Base-by-base conservation (phyloP, 2,329 filamentous ascomycete species). In the Cladosporium austrohemisphaericum region DNA sequence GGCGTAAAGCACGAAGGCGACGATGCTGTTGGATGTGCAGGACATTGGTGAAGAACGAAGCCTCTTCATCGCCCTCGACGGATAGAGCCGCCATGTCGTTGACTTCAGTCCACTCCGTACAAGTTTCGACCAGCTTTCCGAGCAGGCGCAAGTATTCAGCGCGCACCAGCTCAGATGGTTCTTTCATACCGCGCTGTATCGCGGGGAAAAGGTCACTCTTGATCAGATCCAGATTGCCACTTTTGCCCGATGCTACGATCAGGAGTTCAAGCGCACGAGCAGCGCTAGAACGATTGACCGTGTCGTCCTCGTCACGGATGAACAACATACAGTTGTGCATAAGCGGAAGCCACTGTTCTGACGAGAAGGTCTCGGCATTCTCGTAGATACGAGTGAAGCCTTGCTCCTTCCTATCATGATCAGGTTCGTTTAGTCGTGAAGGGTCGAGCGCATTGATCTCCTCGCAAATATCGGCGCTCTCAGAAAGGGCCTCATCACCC, bases 31-130 rank as follows among this genome's bases (percentile, higher is more conserved):
- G 90, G 40, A 95, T 92, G 62, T 93, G 91, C 28, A 97, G 74
- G 36, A 97, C 83, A 60, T 97, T 95, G 67, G 81, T 86, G 73
- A 97, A 98, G 72, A 98, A 96, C 1, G 88, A 87, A 9, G 83
- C 80, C 60, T 88, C 86, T 38, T 91, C 86, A 53, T 94, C 88
- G 45, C 86, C 77, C 11, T 74, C 77, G 7, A 79, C 78, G 31
- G 93, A 76, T 9, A 98, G 76, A 4, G 77, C 75, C 51, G 79
- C 73, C 71, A 98, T 79, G 64, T 95, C 90, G 23, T 79, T 77
- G 31, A 97, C 77, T 2, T 83, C 79, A 5, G 77, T 65, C 82
- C 88, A 91, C 1, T 77, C 70, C 0, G 85, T 76, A 62, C 93
- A 83, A 33, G 77, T 74, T 51, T 83, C 81, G 26, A 96, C 77